These are phyloP conservation scores for Geum urbanum DNA, from an alignment of 306 rosid genomes.

Conservation along the genomic window DNA sequence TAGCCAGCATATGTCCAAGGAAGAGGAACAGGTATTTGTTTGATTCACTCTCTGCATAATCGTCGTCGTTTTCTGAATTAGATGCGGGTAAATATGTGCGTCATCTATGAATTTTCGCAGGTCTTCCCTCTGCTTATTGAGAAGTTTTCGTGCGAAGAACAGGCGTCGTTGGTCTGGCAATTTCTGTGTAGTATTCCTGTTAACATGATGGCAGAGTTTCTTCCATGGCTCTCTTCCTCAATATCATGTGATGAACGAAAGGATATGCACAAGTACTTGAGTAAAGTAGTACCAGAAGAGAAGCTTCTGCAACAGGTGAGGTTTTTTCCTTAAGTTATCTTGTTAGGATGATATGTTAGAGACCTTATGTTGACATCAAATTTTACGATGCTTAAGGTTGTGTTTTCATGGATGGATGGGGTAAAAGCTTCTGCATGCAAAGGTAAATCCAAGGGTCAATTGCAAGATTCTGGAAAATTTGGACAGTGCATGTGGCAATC, in stretches of 20 bases:
- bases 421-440: constrained; percentile 22
- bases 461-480: constrained; percentile 37
- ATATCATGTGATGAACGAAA: constrained; percentile 70
- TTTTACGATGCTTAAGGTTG: constrained; percentile 50
- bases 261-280: constrained; percentile 63
- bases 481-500: constrained; percentile 23
- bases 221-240: constrained; percentile 83
- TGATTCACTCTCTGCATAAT: neutral
- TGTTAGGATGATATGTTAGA: constrained; percentile 6
- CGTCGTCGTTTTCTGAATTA: neutral
- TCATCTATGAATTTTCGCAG: constrained; percentile 43
- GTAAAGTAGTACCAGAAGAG: constrained; percentile 73
- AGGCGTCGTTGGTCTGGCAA: constrained; percentile 86
- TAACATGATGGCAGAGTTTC: constrained; percentile 78
- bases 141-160: constrained; percentile 78
- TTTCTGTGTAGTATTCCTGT: constrained; percentile 94
- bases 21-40: constrained; percentile 82
- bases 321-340: constrained; percentile 6
- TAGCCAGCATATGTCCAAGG: constrained; percentile 94
- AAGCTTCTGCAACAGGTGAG: constrained; percentile 87
- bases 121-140: constrained; percentile 90
- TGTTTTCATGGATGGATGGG: constrained; percentile 84
- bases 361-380: constrained; percentile 11
- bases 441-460: constrained; percentile 19
- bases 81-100: neutral